These are phyloP conservation scores for Aspergillus neotritici DNA, from an alignment of 2,329 filamentous ascomycete genomes.

Conservation along the genomic window DNA sequence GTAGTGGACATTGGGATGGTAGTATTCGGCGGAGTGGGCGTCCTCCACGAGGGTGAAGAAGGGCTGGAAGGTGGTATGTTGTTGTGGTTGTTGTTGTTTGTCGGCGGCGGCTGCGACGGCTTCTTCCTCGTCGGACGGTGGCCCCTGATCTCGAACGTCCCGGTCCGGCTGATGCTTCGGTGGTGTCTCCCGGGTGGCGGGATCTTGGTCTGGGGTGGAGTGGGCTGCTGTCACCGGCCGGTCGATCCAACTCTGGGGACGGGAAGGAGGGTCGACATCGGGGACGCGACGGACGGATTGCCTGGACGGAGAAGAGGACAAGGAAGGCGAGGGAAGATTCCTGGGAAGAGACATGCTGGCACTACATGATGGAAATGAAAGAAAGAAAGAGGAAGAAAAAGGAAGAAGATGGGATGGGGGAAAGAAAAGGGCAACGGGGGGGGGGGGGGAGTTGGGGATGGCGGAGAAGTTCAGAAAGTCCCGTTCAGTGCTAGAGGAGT, in stretches of 20 bases:
- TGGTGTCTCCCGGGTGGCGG: too few species aligned
- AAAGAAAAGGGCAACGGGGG: conserved; percentile 1
- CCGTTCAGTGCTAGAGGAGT: too few species aligned
- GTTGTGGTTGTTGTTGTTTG: conserved; percentile 14
- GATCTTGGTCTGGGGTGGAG: too few species aligned
- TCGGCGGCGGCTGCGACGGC: conserved; percentile 5
- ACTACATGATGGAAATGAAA: conserved; percentile 27
- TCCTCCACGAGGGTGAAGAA: conserved; percentile 86
- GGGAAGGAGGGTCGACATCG: conserved; percentile 11
- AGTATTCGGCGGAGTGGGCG: conserved; percentile 62
- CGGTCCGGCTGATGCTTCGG: too few species aligned
- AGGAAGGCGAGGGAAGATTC: conserved; percentile 16
- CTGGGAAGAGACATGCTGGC: conserved; percentile 32
- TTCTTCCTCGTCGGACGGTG: conserved; percentile 9
- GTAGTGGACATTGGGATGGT: conserved; percentile 85
- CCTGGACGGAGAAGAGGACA: conserved; percentile 27
- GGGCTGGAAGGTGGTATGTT: conserved; percentile 56
- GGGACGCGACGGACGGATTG: conserved; percentile 18
- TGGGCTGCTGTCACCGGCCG: conserved; percentile 7
- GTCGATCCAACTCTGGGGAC: conserved; percentile 20
- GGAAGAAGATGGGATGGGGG: conserved; percentile 1
- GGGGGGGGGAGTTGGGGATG: not conserved
- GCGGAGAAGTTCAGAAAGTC: too few species aligned
- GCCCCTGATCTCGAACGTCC: conserved; percentile 3
- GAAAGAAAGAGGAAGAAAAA: not conserved